Percentiles rank a stretch among this genome's conserved stretches.
phyloP scores from a whole-genome alignment of 2,329 filamentous ascomycete species.

The Colletotrichum cuscutae region DNA sequence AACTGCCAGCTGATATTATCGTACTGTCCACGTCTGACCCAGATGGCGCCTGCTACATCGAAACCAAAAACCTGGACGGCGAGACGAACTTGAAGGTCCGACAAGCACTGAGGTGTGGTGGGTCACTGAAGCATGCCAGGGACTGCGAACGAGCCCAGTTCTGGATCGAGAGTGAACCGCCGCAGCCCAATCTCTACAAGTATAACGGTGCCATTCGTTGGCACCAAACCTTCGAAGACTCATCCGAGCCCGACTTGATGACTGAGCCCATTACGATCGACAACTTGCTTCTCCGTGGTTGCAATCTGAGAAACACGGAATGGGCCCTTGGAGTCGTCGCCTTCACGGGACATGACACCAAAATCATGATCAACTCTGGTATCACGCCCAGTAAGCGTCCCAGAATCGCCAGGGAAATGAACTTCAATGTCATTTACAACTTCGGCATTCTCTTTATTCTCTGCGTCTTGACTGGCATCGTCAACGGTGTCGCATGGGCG shows the following conservation, averaged over 20 bases:
- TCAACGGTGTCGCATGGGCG: constrained; percentile 86
- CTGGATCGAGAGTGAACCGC: constrained; percentile 86
- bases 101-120: constrained; percentile 87
- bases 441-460: constrained; percentile 90
- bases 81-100: constrained; percentile 98
- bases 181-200: constrained; percentile 93
- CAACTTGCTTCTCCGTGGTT: constrained; percentile 92
- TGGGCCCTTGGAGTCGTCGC: constrained; percentile 94
- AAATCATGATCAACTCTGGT: constrained; percentile 99
- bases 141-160: constrained; percentile 94
- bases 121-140: constrained; percentile 84
- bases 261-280: constrained; percentile 94
- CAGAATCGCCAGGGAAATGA: constrained; percentile 90
- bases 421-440: constrained; percentile 98
- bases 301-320: constrained; percentile 93
- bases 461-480: constrained; percentile 86
- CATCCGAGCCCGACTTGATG: constrained; percentile 78
- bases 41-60: constrained; percentile 95
- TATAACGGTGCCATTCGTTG: constrained; percentile 93
- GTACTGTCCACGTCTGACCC: constrained; percentile 92
- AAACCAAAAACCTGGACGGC: constrained; percentile 97
- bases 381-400: constrained; percentile 94
- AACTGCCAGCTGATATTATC: constrained; percentile 92
- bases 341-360: constrained; percentile 95
- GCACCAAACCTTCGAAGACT: constrained; percentile 76